Evolutionary conservation across 1,284 basidiomycete species (phyloP), one percentile per base, ranked within the genome.

Genomic region (Porphyrellus sp.): DNA sequence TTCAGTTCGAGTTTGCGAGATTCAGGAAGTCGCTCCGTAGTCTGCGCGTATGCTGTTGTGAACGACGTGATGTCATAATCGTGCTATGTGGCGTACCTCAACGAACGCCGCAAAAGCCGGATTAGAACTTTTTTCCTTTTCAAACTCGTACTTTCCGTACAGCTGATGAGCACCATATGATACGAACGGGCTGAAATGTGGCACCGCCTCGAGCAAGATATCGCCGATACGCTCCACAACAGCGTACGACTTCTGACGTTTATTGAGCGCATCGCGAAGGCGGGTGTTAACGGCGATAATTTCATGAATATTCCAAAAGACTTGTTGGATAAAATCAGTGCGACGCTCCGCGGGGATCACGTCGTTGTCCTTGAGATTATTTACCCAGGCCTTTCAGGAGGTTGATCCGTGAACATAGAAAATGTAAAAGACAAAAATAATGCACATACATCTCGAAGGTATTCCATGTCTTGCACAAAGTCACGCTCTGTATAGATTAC

Each of bases 121-220:
- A 73, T 99, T 99, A 46, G 85, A 79, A 47, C 81, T 85, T 78
- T 98, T 98, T 76, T 99, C 97, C 78, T 94, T 96, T 76, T 99
- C 97, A 69, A 99, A 98, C 74, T 98, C 93, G 70, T 94, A 98
- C 72, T 99, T 99, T 20, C 96, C 97, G 69, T 97, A 98, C 52
- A 98, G 76, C 70, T 99, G 97, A 70, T 99, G 95, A 8, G 94
- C 87, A 40, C 97, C 97, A 64, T 99, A 99, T 42, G 84, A 83
- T 48, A 99, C 94, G 64, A 98, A 99, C 2, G 94, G 93, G 18
- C 77, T 80, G 67, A 99, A 98, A 67, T 90, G 82, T 1, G 92
- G 92, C 2, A 96, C 91, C 33, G 84, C 77, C 46, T 98, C 96
- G 51, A 94, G 72, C 43, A 98, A 82, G 55, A 99, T 85, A 72